Conservation (phyloP, 129 eudicot species). For the Erigeron canadensis region DNA sequence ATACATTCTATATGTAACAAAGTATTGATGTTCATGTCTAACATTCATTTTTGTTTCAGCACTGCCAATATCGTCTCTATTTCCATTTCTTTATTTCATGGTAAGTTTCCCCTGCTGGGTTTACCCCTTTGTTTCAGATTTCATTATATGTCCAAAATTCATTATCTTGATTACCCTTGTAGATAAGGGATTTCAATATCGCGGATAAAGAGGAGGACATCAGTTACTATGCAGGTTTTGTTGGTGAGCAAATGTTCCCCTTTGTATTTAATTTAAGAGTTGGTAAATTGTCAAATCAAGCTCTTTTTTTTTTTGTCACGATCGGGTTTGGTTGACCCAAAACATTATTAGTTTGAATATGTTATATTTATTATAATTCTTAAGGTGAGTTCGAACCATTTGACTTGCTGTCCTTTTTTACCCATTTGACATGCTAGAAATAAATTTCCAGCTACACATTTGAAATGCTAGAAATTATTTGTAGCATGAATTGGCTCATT, state of each 20-base stretch:
- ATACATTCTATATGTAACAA: too few species aligned
- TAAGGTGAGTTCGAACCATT: not conserved
- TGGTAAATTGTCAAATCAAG: too few species aligned
- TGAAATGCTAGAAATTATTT: too few species aligned
- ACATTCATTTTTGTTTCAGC: slow-evolving; percentile 48
- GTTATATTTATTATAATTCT: not conserved
- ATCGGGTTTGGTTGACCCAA: not conserved
- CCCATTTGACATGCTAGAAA: not conserved
- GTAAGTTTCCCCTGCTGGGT: slow-evolving; percentile 36
- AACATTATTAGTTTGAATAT: not conserved
- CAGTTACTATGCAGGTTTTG: slow-evolving; percentile 85
- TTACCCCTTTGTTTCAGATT: not conserved
- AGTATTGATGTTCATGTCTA: slow-evolving; percentile 10
- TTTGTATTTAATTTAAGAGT: not conserved
- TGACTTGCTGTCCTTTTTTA: not conserved
- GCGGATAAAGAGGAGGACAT: slow-evolving; percentile 80
- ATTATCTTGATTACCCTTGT: slow-evolving; percentile 22
- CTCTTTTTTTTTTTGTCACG: not conserved
- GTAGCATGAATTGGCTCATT: not conserved
- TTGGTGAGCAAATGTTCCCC: slow-evolving; percentile 44
- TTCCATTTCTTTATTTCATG: slow-evolving; percentile 89
- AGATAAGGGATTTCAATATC: slow-evolving; percentile 84
- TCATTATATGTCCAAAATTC: not conserved
- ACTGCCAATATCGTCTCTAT: slow-evolving; percentile 82
- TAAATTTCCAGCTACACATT: too few species aligned